Percentiles rank a stretch among this genome's conserved stretches.
Evolutionary conservation across 306 rosid genomes (phyloP).

Genomic region (Sindora glabra): DNA sequence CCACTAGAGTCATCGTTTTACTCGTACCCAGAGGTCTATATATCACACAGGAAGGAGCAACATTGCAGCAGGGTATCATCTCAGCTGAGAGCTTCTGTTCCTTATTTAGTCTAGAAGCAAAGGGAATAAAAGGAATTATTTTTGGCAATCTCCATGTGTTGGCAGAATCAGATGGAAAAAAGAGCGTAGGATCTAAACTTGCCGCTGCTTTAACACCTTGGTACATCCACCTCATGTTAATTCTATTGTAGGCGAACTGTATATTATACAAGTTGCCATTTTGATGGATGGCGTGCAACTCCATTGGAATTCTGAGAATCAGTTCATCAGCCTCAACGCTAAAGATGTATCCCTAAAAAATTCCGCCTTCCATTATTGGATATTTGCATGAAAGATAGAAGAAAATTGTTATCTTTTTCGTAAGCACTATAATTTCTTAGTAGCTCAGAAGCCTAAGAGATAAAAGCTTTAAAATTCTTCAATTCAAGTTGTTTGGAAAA

Average conservation of each 20-base stretch:
- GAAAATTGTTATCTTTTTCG: no score
- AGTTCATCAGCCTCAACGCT: slow-evolving; percentile 57
- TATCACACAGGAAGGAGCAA: slow-evolving; percentile 48
- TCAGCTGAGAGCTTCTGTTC: slow-evolving; percentile 33
- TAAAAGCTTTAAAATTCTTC: no score
- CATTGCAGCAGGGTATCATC: slow-evolving; percentile 50
- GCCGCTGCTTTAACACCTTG: slow-evolving; percentile 38
- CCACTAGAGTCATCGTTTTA: slow-evolving; percentile 48
- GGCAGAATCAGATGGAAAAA: slow-evolving; percentile 35
- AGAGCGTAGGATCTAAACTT: slow-evolving; percentile 21
- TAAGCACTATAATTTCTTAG: no score
- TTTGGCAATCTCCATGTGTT: slow-evolving; percentile 26
- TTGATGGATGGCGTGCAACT: slow-evolving; percentile 29
- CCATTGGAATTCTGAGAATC: slow-evolving; percentile 30
- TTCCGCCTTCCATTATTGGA: no score
- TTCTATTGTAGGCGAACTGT: slow-evolving; percentile 36
- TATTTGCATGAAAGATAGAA: no score
- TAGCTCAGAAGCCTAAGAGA: no score
- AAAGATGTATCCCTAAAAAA: no score
- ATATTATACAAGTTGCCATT: slow-evolving; percentile 28
- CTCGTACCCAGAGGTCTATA: slow-evolving; percentile 65
- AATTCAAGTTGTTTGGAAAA: no score
- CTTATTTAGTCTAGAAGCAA: slow-evolving; percentile 26
- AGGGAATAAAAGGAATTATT: slow-evolving; percentile 24
- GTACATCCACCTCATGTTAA: slow-evolving; percentile 42